Base-by-base conservation (phyloP, 208 protist genomes). In the Trypanosoma scelopori region DNA sequence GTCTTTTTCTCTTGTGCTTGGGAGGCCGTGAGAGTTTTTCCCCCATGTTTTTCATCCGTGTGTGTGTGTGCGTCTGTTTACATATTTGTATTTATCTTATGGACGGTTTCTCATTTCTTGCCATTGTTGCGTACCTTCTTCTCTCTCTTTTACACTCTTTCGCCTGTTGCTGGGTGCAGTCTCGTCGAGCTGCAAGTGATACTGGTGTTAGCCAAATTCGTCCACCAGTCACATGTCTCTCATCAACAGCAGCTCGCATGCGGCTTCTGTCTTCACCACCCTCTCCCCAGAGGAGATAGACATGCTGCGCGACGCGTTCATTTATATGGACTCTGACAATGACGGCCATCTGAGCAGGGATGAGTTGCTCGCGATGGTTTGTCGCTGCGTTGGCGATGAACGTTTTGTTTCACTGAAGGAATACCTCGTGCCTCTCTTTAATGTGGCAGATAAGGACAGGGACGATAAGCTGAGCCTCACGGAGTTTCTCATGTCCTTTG, bases 291-390 rank as follows among this genome's bases (percentile, higher is more conserved):
- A 94, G 65, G 88, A 94, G 62, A 76, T 90, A 0, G 85, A 94
- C 63, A 94, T 94, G 88, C 77, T 94, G 23, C 88, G 88, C 18
- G 88, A 94, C 55, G 79, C 88, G n/a, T 94, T 94, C 51, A 94
- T 94, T 52, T 89, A 79, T 69, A 89, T 94, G 78, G 88, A 94
- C 63, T 46, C 61, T 12, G 83, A 94, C 68, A 89, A 87, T 51
- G 88, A 94, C 65, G 88, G 88, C 35, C 87, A 82, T 64, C 67
- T 94, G 25, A 77, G 62, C 20, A 60, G 51, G 48, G 62, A 75
- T 16, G 84, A 94, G 55, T 41, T 94, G 60, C 71, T 90, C 56
- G n/a, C 45, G 42, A 69, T 72, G 60, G 82, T 90, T 30, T 23
- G 22, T 0, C 48, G 59, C 23, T 80, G 75, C 30, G 83, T 94